phyloP scores from a whole-genome alignment of 164 flowering plant species.

The Sedum album region DNA sequence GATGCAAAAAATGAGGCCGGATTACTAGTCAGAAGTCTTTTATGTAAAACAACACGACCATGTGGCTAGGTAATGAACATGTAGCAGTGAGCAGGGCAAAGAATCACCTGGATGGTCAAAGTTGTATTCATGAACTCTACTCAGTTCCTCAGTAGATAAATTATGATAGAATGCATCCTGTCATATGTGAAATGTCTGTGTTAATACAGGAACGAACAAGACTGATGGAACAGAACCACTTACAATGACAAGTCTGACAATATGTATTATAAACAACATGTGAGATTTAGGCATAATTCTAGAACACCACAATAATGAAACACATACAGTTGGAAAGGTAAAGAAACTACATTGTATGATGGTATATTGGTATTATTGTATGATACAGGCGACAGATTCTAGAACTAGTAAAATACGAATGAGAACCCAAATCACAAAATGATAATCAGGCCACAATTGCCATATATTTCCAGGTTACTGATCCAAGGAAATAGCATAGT shows the following conservation, averaged over 20 bases:
- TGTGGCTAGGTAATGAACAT: not conserved
- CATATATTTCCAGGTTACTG: not conserved
- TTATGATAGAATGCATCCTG: slow-evolving; percentile 95
- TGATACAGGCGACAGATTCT: not conserved
- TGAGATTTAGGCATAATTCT: not conserved
- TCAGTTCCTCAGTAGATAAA: slow-evolving; percentile 23
- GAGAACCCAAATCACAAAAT: too few relatives aligned
- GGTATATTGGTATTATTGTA: too few relatives aligned
- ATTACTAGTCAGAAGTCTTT: not conserved
- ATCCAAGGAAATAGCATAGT: not conserved
- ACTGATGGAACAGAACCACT: not conserved
- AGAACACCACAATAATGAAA: not conserved
- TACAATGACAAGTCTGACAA: not conserved
- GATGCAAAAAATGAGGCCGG: not conserved
- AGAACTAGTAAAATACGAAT: not conserved
- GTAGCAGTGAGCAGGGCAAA: not conserved
- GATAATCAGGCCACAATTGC: not conserved
- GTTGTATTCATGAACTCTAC: slow-evolving; percentile 5
- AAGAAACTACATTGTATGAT: not conserved
- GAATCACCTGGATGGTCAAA: slow-evolving; percentile 46
- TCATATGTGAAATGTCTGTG: slow-evolving; percentile 9
- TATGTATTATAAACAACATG: not conserved
- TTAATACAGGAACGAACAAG: not conserved
- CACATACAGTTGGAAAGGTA: not conserved
- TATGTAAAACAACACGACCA: not conserved